Evolutionary conservation across 176 grass and related monocot species (phyloP).

Genomic region (Hordeum marinum): DNA sequence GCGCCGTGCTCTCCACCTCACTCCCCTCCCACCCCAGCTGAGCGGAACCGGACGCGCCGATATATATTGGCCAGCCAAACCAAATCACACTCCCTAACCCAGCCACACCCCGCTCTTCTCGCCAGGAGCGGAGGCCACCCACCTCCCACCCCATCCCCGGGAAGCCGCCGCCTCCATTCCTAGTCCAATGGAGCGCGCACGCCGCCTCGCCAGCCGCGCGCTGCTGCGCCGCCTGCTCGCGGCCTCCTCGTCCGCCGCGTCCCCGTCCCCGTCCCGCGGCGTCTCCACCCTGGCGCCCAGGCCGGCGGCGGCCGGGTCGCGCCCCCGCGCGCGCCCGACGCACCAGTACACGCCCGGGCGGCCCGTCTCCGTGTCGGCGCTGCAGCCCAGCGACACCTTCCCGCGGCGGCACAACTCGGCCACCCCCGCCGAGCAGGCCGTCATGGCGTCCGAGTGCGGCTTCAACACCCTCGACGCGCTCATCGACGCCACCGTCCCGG

Average conservation of each 20-base stretch:
- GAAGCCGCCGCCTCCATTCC: not conserved
- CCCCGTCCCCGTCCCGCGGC: conserved; percentile 41
- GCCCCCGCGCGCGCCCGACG: not conserved
- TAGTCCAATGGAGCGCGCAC: conserved; percentile 66
- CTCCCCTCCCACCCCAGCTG: not conserved
- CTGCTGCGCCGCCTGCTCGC: conserved; percentile 70
- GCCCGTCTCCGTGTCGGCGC: conserved; percentile 38
- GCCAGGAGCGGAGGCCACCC: conserved; percentile 29
- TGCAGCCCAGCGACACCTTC: conserved; percentile 92
- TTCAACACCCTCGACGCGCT: conserved; percentile 64
- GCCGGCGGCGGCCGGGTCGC: not conserved
- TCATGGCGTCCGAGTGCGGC: conserved; percentile 68
- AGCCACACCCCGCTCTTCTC: conserved; percentile 43
- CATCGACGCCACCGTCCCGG: conserved; percentile 77
- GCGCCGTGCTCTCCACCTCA: conserved; percentile 36
- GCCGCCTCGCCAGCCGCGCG: conserved; percentile 67
- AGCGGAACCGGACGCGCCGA: not conserved
- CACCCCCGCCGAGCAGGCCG: conserved; percentile 57
- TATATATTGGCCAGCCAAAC: conserved; percentile 45
- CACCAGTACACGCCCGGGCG: conserved; percentile 40
- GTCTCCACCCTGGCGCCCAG: conserved; percentile 33
- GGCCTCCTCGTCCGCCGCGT: conserved; percentile 7
- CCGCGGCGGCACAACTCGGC: conserved; percentile 87
- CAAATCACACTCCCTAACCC: conserved; percentile 25
- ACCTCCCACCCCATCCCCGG: not conserved